Base-by-base conservation (phyloP, 1,284 basidiomycete genomes). In the Trichosporon asahii region DNA sequence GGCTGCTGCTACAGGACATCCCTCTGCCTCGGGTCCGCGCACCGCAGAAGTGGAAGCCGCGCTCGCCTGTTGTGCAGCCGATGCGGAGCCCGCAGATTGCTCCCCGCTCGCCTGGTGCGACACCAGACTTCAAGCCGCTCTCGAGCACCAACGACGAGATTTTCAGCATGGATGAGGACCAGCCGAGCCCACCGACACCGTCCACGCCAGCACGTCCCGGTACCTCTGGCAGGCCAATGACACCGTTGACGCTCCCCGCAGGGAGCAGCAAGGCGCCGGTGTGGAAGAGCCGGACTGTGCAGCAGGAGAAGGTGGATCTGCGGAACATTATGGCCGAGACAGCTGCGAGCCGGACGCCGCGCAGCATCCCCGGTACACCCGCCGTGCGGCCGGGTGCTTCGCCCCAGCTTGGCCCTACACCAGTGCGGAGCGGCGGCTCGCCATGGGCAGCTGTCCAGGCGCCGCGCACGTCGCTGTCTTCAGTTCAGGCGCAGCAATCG, bases 321-420 rank as follows among this genome's bases (percentile, higher is more conserved):
- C 90, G 91, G 75, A 85, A 88, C 23, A 90, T 98, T 72, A 94
- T 97, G 88, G 92, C 91, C 0, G 92, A 94, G 79, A 88, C 82
- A 1, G 75, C 79, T 7, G 76, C 77, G 0, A 65, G 75, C 12
- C 76, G 74, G 46, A 73, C 68, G 27, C 69, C 66, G 12, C 65
- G 65, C 27, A 68, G 65, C 23, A 40, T 53, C 2, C 31, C 76
- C 4, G 66, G 79, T 9, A 55, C 73, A 3, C 60, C 77, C 77
- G 15, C 80, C 3, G 44, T 44, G 12, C 69, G 61, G 2, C 55
- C 65, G 2, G 63, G 49, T 15, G 31, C 57, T 9, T 67, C 69
- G 2, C 49, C 69, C 4, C 60, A 11, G 29, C 66, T 21, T 35
- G 33, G 29, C 21, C 57, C 53, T 68, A 57, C 46, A 68, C 61